Conservation (phyloP, 164 flowering plant species). For the Magnolia kwangsiensis region DNA sequence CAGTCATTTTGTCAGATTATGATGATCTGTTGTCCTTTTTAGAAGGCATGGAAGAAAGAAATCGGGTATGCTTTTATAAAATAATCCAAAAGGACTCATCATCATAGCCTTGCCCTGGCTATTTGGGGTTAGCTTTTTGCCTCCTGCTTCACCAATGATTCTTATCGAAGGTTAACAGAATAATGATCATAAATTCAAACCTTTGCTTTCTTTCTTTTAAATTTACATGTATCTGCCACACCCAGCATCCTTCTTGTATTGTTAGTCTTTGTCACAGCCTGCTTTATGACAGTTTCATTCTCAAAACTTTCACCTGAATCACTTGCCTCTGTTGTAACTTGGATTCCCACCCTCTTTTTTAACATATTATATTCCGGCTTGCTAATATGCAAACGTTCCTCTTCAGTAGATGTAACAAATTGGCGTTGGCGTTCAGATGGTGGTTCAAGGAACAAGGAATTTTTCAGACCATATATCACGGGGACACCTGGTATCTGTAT, state of each 20-base stretch:
- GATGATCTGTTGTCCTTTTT: too few species aligned
- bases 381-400: constrained; percentile 56
- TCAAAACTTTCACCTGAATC: constrained; percentile 32
- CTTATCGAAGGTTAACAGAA: neutral
- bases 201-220: constrained; percentile 86
- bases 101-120: neutral
- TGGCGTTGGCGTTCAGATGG: constrained; percentile 63
- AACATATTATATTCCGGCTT: constrained; percentile 54
- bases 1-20: neutral
- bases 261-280: constrained; percentile 11
- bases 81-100: neutral
- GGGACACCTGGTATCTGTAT: constrained; percentile 87
- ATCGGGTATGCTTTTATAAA: neutral
- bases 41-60: neutral
- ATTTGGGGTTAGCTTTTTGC: neutral
- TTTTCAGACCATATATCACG: constrained; percentile 58
- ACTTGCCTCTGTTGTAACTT: constrained; percentile 18
- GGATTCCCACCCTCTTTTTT: constrained; percentile 24
- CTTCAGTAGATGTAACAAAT: constrained; percentile 57
- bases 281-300: constrained; percentile 13
- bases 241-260: constrained; percentile 19
- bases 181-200: constrained; percentile 21
- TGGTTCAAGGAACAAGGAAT: constrained; percentile 64
- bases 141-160: neutral
- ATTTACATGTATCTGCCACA: constrained; percentile 48